Evolutionary conservation across 2,329 filamentous ascomycete species (phyloP).

Genomic region (Fusarium sp.): DNA sequence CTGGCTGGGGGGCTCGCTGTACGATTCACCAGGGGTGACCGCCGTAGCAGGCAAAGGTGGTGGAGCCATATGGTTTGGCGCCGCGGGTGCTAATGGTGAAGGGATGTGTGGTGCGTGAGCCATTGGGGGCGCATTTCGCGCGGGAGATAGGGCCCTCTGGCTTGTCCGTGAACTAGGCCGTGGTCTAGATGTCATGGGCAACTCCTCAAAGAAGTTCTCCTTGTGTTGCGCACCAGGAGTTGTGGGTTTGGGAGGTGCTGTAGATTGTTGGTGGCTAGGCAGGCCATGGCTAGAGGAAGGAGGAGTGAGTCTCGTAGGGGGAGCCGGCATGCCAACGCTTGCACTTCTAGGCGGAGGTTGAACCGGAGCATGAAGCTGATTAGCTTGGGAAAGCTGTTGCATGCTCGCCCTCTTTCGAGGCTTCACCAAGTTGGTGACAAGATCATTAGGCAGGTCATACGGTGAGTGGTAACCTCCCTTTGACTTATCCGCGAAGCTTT

Average conservation of each 20-base stretch:
- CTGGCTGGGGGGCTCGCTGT: conserved; percentile 15
- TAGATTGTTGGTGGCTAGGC: conserved; percentile 49
- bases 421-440: conserved; percentile 65
- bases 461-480: conserved; percentile 95
- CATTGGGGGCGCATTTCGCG: conserved; percentile 46
- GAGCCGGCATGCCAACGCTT: conserved; percentile 60
- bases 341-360: conserved; percentile 66
- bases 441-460: conserved; percentile 92
- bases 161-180: conserved; percentile 68
- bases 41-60: conserved; percentile 21
- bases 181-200: conserved; percentile 71
- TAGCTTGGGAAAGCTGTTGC: conserved; percentile 61
- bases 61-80: conserved; percentile 34
- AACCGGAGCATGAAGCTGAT: conserved; percentile 50
- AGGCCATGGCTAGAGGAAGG: conserved; percentile 50
- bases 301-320: conserved; percentile 37
- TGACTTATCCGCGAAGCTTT: conserved; percentile 90
- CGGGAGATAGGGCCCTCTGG: conserved; percentile 55
- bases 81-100: conserved; percentile 40
- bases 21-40: conserved; percentile 14
- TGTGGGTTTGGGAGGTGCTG: conserved; percentile 47
- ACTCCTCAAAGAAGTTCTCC: conserved; percentile 79
- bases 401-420: conserved; percentile 72
- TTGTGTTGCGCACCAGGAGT: conserved; percentile 52
- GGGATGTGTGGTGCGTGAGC: conserved; percentile 37